These are phyloP conservation scores for Clavariopsis aquatica DNA, from an alignment of 495 filamentous ascomycete genomes.

Conservation along the genomic window DNA sequence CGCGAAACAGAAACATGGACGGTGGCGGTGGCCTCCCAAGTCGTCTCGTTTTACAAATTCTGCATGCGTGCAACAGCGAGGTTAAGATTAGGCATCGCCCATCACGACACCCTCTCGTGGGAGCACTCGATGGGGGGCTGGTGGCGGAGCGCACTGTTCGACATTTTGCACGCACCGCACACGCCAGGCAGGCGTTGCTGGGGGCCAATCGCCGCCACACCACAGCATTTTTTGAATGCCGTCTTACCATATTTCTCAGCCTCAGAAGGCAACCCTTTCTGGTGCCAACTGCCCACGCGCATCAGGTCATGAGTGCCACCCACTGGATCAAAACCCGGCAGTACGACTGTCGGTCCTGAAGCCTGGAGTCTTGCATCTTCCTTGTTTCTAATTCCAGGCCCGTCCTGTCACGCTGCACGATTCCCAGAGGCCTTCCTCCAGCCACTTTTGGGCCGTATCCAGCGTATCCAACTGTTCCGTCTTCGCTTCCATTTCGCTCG, in stretches of 20 bases:
- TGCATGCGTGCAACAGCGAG: not conserved
- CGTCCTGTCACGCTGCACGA: no score
- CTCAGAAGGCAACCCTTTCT: not conserved
- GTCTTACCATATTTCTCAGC: not conserved
- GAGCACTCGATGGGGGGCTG: not conserved
- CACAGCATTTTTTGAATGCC: no score
- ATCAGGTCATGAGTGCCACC: not conserved
- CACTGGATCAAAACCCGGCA: not conserved
- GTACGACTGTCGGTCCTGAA: not conserved
- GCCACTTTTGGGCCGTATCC: no score
- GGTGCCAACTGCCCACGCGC: no score
- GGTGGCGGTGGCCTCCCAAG: no score
- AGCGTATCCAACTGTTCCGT: no score
- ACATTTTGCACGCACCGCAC: constrained; percentile 10
- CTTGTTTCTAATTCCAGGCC: not conserved
- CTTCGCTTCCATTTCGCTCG: not conserved
- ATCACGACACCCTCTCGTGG: not conserved
- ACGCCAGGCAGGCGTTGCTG: constrained; percentile 20
- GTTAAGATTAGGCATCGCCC: not conserved
- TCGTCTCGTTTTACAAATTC: not conserved
- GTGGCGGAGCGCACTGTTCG: constrained; percentile 1
- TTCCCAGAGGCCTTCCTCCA: no score
- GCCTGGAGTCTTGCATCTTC: not conserved
- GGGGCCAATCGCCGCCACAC: constrained; percentile 16
- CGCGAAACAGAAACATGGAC: not conserved